These are phyloP conservation scores for Lojkania enalia DNA, from an alignment of 2,329 filamentous ascomycete genomes.

Conservation along the genomic window DNA sequence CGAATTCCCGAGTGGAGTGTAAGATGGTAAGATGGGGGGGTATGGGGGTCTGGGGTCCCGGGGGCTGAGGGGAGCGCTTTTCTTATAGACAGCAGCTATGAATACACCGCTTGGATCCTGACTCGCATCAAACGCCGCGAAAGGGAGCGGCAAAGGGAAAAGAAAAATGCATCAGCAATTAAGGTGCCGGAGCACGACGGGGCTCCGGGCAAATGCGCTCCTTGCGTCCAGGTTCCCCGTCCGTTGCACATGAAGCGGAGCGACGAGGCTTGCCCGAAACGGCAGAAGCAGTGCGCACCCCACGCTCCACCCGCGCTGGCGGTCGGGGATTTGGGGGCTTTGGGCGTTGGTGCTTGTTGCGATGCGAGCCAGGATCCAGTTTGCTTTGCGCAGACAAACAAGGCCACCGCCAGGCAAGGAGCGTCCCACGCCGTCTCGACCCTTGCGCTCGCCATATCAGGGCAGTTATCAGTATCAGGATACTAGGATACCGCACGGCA, in stretches of 20 bases:
- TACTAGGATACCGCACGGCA: slow-evolving; percentile 1
- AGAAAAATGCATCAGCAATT: slow-evolving; percentile 26
- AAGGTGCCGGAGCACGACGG: slow-evolving; percentile 25
- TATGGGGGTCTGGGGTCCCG: slow-evolving; percentile 2
- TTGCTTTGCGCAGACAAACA: slow-evolving; percentile 12
- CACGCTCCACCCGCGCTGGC: slow-evolving; percentile 31
- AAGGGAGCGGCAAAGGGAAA: slow-evolving; percentile 26
- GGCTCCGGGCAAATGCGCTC: slow-evolving; percentile 37
- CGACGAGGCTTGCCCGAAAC: slow-evolving; percentile 16
- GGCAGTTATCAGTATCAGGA: background rate
- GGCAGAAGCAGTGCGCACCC: slow-evolving; percentile 31
- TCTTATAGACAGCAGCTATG: slow-evolving; percentile 8
- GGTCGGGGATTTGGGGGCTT: slow-evolving; percentile 23
- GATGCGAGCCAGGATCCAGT: slow-evolving; percentile 5
- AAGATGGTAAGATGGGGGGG: background rate
- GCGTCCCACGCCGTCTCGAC: background rate
- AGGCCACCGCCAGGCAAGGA: background rate
- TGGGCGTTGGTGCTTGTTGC: slow-evolving; percentile 8
- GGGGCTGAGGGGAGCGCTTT: slow-evolving; percentile 2
- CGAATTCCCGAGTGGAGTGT: background rate
- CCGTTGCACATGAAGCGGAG: slow-evolving; percentile 32
- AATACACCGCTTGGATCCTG: slow-evolving; percentile 30
- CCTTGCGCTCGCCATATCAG: slow-evolving; percentile 1
- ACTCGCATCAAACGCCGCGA: slow-evolving; percentile 26
- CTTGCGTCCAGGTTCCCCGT: slow-evolving; percentile 31